Evolutionary conservation across 148 eudicot genomes (phyloP).

Genomic region (Camellia sinensis): DNA sequence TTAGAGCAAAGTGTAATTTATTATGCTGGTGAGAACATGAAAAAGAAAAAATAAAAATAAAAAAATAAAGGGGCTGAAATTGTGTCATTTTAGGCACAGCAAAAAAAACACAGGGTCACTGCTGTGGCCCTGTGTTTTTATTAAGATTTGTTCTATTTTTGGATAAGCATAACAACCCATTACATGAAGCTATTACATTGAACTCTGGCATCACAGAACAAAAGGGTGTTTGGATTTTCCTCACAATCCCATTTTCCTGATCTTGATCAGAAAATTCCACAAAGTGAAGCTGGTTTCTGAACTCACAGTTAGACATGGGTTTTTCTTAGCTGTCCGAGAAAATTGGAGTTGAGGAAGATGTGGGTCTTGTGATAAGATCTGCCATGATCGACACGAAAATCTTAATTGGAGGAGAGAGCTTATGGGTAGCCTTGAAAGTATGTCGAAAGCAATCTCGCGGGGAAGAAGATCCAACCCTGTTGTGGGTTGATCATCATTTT

Average conservation of each 20-base stretch:
- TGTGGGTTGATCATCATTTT: conserved; percentile 1
- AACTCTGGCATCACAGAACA: conserved; percentile 19
- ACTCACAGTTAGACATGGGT: conserved; percentile 26
- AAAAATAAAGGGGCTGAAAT: too few species aligned
- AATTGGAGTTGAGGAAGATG: conserved; percentile 23
- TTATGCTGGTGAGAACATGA: too few species aligned
- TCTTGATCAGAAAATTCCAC: conserved; percentile 18
- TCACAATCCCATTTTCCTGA: conserved; percentile 5
- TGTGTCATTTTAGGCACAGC: too few species aligned
- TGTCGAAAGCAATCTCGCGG: conserved; percentile 21
- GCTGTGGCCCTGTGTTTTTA: too few species aligned
- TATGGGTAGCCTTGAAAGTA: conserved; percentile 34
- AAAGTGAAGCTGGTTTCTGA: conserved; percentile 29
- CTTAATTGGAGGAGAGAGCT: conserved; percentile 33
- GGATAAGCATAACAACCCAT: conserved; percentile 25
- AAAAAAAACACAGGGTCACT: too few species aligned
- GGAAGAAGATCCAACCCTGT: conserved; percentile 21
- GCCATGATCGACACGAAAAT: conserved; percentile 23
- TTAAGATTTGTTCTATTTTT: too few species aligned
- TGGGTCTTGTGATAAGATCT: conserved; percentile 22
- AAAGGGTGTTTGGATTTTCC: conserved; percentile 26
- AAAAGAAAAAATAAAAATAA: too few species aligned
- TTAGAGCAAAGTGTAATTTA: too few species aligned
- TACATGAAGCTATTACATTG: conserved; percentile 21
- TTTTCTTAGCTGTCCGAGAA: conserved; percentile 5